phyloP scores from a whole-genome alignment of 1,284 basidiomycete genomes.

The Cerioporus squamosus region DNA sequence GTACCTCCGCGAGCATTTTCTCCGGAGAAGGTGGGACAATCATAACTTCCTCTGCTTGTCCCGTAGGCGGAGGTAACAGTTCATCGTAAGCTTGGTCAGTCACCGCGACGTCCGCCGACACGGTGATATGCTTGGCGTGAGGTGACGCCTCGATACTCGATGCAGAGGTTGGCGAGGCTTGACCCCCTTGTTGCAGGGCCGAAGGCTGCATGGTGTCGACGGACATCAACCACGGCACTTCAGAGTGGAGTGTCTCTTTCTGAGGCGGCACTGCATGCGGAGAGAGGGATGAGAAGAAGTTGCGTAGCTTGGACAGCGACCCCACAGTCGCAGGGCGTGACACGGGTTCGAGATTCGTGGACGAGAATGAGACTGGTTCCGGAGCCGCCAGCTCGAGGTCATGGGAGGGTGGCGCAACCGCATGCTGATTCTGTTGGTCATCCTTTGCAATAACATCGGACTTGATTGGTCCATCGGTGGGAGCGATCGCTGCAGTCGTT shows the following conservation, averaged over 20 bases:
- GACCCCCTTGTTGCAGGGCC: too few species aligned
- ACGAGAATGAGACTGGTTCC: background rate
- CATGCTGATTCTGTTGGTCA: too few species aligned
- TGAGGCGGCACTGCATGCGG: background rate
- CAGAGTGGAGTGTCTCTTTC: background rate
- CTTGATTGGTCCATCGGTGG: background rate
- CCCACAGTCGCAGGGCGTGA: slow-evolving; percentile 4
- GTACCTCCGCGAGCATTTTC: background rate
- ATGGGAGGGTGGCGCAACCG: too few species aligned
- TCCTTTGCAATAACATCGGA: background rate
- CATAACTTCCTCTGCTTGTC: too few species aligned
- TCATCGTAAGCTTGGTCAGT: too few species aligned
- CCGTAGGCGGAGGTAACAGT: too few species aligned
- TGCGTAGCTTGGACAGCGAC: slow-evolving; percentile 1
- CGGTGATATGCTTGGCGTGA: too few species aligned
- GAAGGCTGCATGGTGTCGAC: too few species aligned
- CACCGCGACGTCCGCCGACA: too few species aligned
- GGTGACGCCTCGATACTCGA: too few species aligned
- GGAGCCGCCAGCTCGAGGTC: background rate
- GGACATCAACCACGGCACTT: too few species aligned
- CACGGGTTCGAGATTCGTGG: background rate
- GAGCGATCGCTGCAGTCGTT: background rate
- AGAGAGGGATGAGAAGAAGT: background rate
- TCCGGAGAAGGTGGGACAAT: background rate
- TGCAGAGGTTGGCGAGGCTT: too few species aligned